These are phyloP conservation scores for Coemansia sp. DNA, from an alignment of 192 early-diverging fungal genomes.

Conservation along the genomic window DNA sequence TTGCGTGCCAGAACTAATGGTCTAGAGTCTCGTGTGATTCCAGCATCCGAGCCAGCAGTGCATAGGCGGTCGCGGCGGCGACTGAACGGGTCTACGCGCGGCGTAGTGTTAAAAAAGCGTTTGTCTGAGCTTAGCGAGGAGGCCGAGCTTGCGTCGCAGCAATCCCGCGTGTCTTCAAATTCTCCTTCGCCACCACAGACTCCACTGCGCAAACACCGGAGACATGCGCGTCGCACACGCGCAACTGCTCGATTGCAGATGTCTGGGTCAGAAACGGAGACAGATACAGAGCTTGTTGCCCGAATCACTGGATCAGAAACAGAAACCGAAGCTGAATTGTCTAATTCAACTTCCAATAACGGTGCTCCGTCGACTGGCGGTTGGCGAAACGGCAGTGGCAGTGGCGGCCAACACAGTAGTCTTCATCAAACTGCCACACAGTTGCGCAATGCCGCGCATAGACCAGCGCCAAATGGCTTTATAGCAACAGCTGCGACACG, in stretches of 20 bases:
- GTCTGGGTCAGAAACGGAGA: conserved; percentile 37
- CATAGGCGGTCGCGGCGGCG: conserved; percentile 20
- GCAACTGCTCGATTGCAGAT: neutral
- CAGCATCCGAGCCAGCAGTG: conserved; percentile 39
- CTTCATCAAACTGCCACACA: neutral
- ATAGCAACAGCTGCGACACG: neutral
- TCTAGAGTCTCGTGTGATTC: neutral
- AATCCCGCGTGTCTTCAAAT: conserved; percentile 14
- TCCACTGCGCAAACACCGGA: conserved; percentile 18
- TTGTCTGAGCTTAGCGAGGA: conserved; percentile 40
- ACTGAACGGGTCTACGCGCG: conserved; percentile 7
- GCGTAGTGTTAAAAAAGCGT: conserved; percentile 32
- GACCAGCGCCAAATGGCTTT: neutral
- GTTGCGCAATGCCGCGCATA: neutral
- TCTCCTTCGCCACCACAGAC: conserved; percentile 27
- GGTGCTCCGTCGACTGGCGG: neutral
- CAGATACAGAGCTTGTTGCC: conserved; percentile 18
- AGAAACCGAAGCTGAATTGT: conserved; percentile 19
- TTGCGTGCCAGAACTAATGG: neutral
- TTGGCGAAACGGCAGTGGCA: neutral
- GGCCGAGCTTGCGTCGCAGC: conserved; percentile 10
- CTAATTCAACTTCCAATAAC: neutral
- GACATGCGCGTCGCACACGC: conserved; percentile 13
- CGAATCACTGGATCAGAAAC: conserved; percentile 27
- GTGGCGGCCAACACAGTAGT: neutral